Base-by-base conservation (phyloP, 129 eudicot genomes). In the Flaveria robusta region DNA sequence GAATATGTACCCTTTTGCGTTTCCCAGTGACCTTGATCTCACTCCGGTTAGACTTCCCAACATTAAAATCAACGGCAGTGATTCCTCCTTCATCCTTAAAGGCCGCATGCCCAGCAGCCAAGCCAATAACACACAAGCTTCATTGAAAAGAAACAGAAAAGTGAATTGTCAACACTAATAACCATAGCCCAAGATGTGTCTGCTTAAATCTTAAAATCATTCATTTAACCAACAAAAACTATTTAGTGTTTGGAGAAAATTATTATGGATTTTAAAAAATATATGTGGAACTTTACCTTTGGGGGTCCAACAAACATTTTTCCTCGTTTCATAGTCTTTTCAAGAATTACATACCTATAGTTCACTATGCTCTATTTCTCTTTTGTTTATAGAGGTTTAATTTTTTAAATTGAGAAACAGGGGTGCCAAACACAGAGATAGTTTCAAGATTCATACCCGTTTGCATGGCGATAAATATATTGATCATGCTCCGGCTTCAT, bases 31-130 rank as follows among this genome's bases (percentile, higher is more conserved):
- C 99, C 81, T 91, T 95, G 73, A 84, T 79, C 75, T 85, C 93
- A 81, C 96, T 91, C 58, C 99, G 84, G 80, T 95, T 96, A 15
- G 99, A 81, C 83, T 95, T 95, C 43, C 99, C 99, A n/a, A 95
- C 99, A 80, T 95, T 91, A 52, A 95, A 95, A 84, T 91, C 97
- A 46, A 95, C 97, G 0, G 88, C 67, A 37, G 88, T 83, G 55
- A 95, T 47, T 16, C 95, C 96, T 62, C 93, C 93, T 82, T 85
- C 79, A 74, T 90, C 97, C 87, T 95, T 92, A 70, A 91, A 90
- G 23, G 96, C 94, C 55, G 87, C 79, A 58, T 95, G 99, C 24
- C 82, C 84, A 29, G 97, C 85, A 77, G 97, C 97, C 86, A 95
- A 76, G 14, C 99, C 99, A 83, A 95, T 86, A 54, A 95, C 89